Percentiles rank a stretch among this genome's conserved stretches.
These are phyloP conservation scores for Aspergillus fructus DNA, from an alignment of 2,329 filamentous ascomycete genomes.

Conservation along the genomic window DNA sequence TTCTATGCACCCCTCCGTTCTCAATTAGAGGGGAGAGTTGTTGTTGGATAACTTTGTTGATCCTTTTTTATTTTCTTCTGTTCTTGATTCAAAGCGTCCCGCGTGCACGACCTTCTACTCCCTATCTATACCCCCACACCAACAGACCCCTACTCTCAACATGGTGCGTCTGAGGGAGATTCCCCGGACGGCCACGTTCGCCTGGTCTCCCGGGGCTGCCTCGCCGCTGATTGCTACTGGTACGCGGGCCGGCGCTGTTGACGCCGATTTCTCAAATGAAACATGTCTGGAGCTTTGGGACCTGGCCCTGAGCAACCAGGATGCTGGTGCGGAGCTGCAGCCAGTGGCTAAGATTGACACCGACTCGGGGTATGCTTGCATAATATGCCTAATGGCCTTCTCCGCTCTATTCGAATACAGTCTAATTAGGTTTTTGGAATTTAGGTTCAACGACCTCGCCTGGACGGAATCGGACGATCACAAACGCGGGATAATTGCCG, in stretches of 20 bases:
- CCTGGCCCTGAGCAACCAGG: conserved; percentile 73
- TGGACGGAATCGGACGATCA: conserved; percentile 83
- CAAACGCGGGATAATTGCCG: conserved; percentile 86
- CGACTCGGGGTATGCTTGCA: conserved; percentile 72
- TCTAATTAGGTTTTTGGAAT: conserved; percentile 23
- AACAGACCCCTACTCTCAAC: conserved; percentile 29
- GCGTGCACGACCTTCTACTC: conserved; percentile 18
- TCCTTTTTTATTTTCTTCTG: conserved; percentile 9
- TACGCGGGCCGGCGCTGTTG: conserved; percentile 90
- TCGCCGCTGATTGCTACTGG: conserved; percentile 87
- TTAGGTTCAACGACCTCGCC: conserved; percentile 92
- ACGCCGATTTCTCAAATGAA: conserved; percentile 96
- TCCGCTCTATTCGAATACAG: background rate
- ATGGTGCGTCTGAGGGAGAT: conserved; percentile 99
- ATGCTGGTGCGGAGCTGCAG: conserved; percentile 78
- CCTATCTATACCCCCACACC: conserved; percentile 17
- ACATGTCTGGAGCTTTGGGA: conserved; percentile 97
- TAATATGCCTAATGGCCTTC: background rate
- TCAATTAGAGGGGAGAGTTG: conserved; percentile 28
- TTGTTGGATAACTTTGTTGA: conserved; percentile 10
- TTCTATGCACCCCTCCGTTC: conserved; percentile 27
- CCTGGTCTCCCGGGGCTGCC: conserved; percentile 82
- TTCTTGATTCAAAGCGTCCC: conserved; percentile 8
- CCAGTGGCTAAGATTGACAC: conserved; percentile 80
- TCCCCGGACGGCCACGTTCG: conserved; percentile 92